A percentile compares a stretch with the other conserved stretches of the same genome.
Evolutionary conservation across 495 filamentous ascomycete species (phyloP).

Genomic region (Chaetomidium leptoderma): DNA sequence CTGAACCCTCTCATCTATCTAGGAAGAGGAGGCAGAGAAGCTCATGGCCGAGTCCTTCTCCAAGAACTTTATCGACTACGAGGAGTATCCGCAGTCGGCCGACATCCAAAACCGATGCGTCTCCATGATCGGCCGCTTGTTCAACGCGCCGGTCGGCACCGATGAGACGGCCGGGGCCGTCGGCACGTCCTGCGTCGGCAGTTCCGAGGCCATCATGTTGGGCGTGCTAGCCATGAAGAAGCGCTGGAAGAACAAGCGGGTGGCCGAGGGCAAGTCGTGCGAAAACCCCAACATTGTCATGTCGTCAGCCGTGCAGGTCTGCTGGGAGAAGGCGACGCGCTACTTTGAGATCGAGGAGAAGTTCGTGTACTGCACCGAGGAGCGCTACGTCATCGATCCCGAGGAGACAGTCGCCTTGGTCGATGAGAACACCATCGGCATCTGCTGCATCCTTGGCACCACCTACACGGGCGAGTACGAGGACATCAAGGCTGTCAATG

Average conservation of each 20-base stretch:
- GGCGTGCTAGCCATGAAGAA: slow-evolving; percentile 91
- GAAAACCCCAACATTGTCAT: slow-evolving; percentile 85
- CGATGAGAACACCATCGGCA: slow-evolving; percentile 94
- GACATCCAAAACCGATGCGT: slow-evolving; percentile 92
- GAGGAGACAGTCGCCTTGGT: slow-evolving; percentile 74
- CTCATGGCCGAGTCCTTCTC: slow-evolving; percentile 83
- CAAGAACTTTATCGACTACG: slow-evolving; percentile 94
- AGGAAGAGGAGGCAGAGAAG: slow-evolving; percentile 87
- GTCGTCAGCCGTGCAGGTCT: slow-evolving; percentile 89
- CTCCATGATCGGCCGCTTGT: slow-evolving; percentile 87
- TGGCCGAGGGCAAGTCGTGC: slow-evolving; percentile 67
- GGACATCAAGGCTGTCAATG: slow-evolving; percentile 84
- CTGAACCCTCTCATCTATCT: not conserved
- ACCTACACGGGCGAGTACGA: slow-evolving; percentile 97
- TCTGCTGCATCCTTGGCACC: slow-evolving; percentile 82
- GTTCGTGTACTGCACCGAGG: slow-evolving; percentile 76
- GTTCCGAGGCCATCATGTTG: slow-evolving; percentile 88
- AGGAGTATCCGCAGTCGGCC: slow-evolving; percentile 83
- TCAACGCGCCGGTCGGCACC: slow-evolving; percentile 60
- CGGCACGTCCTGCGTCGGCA: slow-evolving; percentile 81
- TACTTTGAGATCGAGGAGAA: slow-evolving; percentile 93
- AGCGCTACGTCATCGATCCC: slow-evolving; percentile 84
- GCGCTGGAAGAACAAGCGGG: slow-evolving; percentile 81
- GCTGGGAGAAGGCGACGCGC: slow-evolving; percentile 93
- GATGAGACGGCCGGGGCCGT: slow-evolving; percentile 55